Percentiles rank a stretch among this genome's conserved stretches.
Evolutionary conservation across 257 asterid species (phyloP).

Genomic region (Petunia axillaris): DNA sequence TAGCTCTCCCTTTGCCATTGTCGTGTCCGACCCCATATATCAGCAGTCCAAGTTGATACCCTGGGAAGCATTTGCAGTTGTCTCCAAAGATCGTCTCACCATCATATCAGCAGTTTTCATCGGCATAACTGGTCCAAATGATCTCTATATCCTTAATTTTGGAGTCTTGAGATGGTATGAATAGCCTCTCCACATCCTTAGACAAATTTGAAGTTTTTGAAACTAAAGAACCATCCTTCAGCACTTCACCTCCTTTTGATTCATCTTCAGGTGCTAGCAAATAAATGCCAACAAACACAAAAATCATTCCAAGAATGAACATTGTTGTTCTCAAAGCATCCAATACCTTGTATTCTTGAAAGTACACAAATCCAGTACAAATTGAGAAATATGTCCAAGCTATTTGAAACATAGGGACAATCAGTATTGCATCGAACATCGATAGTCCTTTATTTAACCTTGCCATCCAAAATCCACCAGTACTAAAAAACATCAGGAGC

Average conservation of each 20-base stretch:
- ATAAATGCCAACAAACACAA: slow-evolving; percentile 91
- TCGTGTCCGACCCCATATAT: not conserved
- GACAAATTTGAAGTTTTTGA: slow-evolving; percentile 49
- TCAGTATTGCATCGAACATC: slow-evolving; percentile 88
- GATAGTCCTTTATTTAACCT: slow-evolving; percentile 90
- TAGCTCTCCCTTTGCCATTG: not conserved
- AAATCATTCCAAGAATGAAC: slow-evolving; percentile 86
- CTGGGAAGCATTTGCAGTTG: not conserved
- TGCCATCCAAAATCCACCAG: slow-evolving; percentile 99
- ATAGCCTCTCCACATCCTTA: slow-evolving; percentile 62
- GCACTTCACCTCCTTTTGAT: slow-evolving; percentile 79
- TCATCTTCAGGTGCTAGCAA: slow-evolving; percentile 89
- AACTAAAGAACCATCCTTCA: slow-evolving; percentile 58
- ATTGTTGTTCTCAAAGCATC: slow-evolving; percentile 84
- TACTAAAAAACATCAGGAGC: slow-evolving; percentile 77
- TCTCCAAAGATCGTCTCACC: too few species aligned
- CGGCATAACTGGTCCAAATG: slow-evolving; percentile 53
- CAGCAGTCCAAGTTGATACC: not conserved
- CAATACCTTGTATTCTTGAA: slow-evolving; percentile 94
- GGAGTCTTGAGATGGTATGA: slow-evolving; percentile 55
- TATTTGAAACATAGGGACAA: slow-evolving; percentile 98
- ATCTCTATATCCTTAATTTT: slow-evolving; percentile 58
- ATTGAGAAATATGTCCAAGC: slow-evolving; percentile 97
- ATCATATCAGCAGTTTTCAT: slow-evolving; percentile 50
- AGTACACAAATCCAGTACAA: slow-evolving; percentile 96